Conservation (phyloP, 176 grass and related monocot species). For the Pontederia paniculata region DNA sequence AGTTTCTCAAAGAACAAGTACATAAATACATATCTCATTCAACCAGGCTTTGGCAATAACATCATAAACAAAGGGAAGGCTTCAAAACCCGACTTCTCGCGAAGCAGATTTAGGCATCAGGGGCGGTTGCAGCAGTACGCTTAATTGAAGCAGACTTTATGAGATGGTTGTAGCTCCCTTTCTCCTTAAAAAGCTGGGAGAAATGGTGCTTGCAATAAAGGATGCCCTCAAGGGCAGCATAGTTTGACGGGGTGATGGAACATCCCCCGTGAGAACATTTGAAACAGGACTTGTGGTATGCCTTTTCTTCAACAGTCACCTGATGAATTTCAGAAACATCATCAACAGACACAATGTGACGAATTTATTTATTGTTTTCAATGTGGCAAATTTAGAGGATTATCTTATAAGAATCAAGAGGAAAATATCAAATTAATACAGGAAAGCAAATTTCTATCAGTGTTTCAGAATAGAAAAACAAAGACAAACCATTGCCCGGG, state of each 20-base stretch:
- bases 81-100: too few species aligned
- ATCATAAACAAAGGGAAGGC: too few species aligned
- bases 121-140: constrained; percentile 22
- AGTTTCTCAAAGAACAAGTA: too few species aligned
- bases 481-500: too few species aligned
- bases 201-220: constrained; percentile 99
- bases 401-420: not conserved
- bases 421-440: not conserved
- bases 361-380: not conserved
- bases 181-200: constrained; percentile 99
- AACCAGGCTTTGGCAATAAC: too few species aligned
- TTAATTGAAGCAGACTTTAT: constrained; percentile 71
- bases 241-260: constrained; percentile 75
- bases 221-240: constrained; percentile 86
- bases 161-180: constrained; percentile 95
- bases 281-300: constrained; percentile 96
- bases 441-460: too few species aligned
- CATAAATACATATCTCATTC: too few species aligned
- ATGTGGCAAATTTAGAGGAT: not conserved
- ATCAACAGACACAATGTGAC: not conserved
- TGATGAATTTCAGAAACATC: constrained; percentile 10
- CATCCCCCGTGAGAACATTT: constrained; percentile 97
- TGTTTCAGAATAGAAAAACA: too few species aligned
- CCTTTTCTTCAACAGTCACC: constrained; percentile 83
- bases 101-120: not conserved